Evolutionary conservation across 768 basidiomycete genomes (phyloP).

Genomic region (Trametes punicea): DNA sequence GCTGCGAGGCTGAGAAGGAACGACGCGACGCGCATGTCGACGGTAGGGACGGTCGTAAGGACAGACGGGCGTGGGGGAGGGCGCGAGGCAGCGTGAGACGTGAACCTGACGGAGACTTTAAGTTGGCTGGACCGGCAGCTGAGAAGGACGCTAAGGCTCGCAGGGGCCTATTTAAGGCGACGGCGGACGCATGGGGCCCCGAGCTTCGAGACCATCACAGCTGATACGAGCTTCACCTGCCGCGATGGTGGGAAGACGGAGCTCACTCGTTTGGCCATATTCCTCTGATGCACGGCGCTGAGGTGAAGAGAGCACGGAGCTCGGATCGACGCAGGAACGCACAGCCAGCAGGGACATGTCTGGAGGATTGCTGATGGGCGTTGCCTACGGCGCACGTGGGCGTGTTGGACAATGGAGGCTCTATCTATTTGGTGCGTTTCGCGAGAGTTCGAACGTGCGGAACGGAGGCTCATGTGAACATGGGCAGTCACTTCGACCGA

Average conservation of each 20-base stretch:
- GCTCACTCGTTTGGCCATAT: not conserved
- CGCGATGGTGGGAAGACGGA: not conserved
- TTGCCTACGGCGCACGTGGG: conserved; percentile 10
- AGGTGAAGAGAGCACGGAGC: not conserved
- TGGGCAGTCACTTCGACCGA: no score
- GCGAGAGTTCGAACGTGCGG: not conserved
- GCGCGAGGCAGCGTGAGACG: not conserved
- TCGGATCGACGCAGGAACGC: conserved; percentile 6
- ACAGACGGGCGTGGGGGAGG: conserved; percentile 5
- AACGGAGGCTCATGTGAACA: not conserved
- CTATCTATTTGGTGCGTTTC: not conserved
- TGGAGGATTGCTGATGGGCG: not conserved
- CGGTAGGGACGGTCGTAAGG: not conserved
- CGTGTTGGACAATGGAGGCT: not conserved
- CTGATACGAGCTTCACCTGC: not conserved
- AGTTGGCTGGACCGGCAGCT: conserved; percentile 21
- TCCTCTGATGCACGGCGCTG: not conserved
- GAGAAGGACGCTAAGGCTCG: conserved; percentile 5
- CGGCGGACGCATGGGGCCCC: conserved; percentile 3
- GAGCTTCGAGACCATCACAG: conserved; percentile 15
- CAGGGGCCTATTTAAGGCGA: conserved; percentile 16
- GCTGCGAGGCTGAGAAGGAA: conserved; percentile 6
- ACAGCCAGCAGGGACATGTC: not conserved
- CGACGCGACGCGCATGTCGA: conserved; percentile 13
- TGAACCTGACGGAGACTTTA: conserved; percentile 6